Percentiles rank a stretch among this genome's conserved stretches.
These are phyloP conservation scores for Aspergillus hiratsukae DNA, from an alignment of 2,329 filamentous ascomycete species.

Conservation along the genomic window DNA sequence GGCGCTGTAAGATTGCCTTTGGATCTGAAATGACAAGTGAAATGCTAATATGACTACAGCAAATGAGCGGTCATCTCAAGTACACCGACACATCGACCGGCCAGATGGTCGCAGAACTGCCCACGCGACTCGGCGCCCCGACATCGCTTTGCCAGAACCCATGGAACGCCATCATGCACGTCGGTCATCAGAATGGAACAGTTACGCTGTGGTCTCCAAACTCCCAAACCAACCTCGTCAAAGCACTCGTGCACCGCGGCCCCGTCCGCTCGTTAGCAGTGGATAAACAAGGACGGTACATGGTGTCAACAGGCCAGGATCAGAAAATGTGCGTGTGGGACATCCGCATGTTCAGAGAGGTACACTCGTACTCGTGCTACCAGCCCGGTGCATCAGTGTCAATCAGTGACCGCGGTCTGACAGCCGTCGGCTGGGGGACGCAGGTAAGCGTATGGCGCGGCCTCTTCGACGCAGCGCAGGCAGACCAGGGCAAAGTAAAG, in stretches of 20 bases:
- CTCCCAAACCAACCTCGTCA: constrained; percentile 77
- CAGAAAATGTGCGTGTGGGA: constrained; percentile 94
- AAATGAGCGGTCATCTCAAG: constrained; percentile 74
- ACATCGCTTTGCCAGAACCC: constrained; percentile 83
- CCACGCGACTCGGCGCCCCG: constrained; percentile 78
- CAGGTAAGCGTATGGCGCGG: constrained; percentile 87
- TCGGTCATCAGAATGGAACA: constrained; percentile 91
- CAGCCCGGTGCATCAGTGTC: constrained; percentile 77
- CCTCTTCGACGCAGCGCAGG: constrained; percentile 69
- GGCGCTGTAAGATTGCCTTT: constrained; percentile 61
- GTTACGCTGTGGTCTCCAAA: constrained; percentile 97
- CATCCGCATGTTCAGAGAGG: constrained; percentile 86
- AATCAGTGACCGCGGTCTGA: constrained; percentile 84
- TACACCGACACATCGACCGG: constrained; percentile 96
- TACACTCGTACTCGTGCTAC: constrained; percentile 81
- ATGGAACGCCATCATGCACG: constrained; percentile 85
- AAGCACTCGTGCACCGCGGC: constrained; percentile 82
- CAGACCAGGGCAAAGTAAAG: constrained; percentile 72
- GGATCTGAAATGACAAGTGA: no score
- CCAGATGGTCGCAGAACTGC: constrained; percentile 77
- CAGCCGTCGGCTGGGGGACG: constrained; percentile 87
- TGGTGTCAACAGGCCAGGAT: constrained; percentile 91
- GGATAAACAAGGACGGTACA: constrained; percentile 87
- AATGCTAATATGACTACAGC: constrained; percentile 46
- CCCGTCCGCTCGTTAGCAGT: constrained; percentile 81